Base-by-base conservation (phyloP, 495 filamentous ascomycete species). In the Neurospora sp. region DNA sequence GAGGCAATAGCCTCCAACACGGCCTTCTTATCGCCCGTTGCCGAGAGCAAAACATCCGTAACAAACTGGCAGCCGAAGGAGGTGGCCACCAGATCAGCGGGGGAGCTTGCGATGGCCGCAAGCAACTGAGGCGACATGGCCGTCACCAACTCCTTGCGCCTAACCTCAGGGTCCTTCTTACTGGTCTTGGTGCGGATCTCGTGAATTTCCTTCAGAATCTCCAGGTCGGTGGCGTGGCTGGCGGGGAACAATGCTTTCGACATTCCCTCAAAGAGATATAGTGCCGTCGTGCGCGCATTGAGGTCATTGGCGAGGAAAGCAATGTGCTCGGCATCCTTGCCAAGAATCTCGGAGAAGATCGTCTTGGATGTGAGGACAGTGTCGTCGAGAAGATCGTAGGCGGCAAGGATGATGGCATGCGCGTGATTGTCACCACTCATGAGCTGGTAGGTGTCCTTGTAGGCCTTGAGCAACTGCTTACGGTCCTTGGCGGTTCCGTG, bases 361-460 rank as follows among this genome's bases (percentile, higher is more conserved):
- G 90, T 85, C 80, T 97, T 98, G 20, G 91, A 86, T n/a, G 89
- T 90, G 72, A 97, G 83, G 70, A 93, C 92, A 2, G 94, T 98
- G 78, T 99, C 96, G 75, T 99, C 96, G 70, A 97, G 89, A 37
- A 96, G 89, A 77, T 98, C 95, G 79, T 92, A 94, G 4, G 92
- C 93, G 1, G 94, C 85, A 37, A 98, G 83, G 17, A 98, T 86
- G 69, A 97, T 86, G 77, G 91, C 86, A 76, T 98, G 94, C 2
- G 88, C 96, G 76, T 95, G 71, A 3, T 85, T 74, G 79, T 99
- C 95, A 70, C 87, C 88, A 3, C 91, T 91, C 88, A 98, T 92
- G 70, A 90, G 82, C 78, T 93, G 90, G 76, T 95, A 86, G 16
- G 89, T 93, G 75, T 96, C 93, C 75, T 95, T 94, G 86, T 92